Base-by-base conservation (phyloP, 225 moss, liverwort and hornwort species). In the Sphagnum tenellum region DNA sequence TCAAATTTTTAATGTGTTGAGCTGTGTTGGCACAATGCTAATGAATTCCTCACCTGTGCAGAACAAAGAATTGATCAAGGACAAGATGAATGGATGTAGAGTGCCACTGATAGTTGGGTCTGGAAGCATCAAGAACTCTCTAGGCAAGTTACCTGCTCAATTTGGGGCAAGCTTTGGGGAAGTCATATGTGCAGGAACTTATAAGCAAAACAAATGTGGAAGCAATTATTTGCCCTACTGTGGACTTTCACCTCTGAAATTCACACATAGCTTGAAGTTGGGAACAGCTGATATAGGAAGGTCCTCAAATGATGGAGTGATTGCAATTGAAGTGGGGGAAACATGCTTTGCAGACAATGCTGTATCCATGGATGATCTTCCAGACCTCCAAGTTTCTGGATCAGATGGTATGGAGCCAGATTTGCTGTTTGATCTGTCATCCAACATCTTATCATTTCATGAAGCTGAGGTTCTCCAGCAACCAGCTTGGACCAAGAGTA, bases 361-460 rank as follows among this genome's bases (percentile, higher is more conserved):
- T 52, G 75, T 77, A 52, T 78, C 71, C 61, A 74, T 71, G 54
- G 85, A 83, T 44, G 80, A 93, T 68, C 65, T 81, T 53, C 73
- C 86, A 67, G 82, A 84, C 66, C 77, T 94, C 59, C 88, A 88
- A 72, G 73, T 71, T 66, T 78, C 90, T 56, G 88, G 88, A 63
- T 81, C 82, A 48, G 80, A 86, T 75, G 93, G 86, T 62, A 73
- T 79, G 11, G 90, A 94, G 63, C 77, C 88, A 3, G 77, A 84
- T 62, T 77, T 90, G 45, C 88, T 93, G 48, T 93, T 88, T 73
- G 77, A 86, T 77, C 75, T 93, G 66, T 89, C 92, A 9, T 74
- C 83, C 9, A 86, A 93, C 69, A 86, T 80, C 72, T 88, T 89
- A 88, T 80, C 80, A 12, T 94, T 88, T 59, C 90, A 90, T 68